A percentile compares a stretch with the other conserved stretches of the same genome.
These are phyloP conservation scores for Nicotiana benthamiana DNA, from an alignment of 257 asterid species.

Conservation along the genomic window DNA sequence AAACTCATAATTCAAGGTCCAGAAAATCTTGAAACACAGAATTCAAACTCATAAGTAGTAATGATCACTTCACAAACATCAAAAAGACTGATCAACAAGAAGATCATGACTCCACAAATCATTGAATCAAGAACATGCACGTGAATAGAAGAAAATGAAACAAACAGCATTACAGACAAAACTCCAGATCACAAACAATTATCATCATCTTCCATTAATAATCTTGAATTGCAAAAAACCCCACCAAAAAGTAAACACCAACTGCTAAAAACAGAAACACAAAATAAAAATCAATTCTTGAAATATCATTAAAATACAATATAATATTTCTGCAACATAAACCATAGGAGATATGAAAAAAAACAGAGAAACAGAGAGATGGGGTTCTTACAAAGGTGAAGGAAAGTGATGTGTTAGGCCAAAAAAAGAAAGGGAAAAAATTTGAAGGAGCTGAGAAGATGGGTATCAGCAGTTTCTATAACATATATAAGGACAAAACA, in stretches of 20 bases:
- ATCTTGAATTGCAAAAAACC: slow-evolving; percentile 13
- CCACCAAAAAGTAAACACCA: slow-evolving; percentile 1
- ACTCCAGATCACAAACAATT: slow-evolving; percentile 25
- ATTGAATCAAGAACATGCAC: slow-evolving; percentile 40
- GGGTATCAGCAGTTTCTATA: slow-evolving; percentile 31
- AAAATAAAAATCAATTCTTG: slow-evolving; percentile 24
- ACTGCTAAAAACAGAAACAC: background rate
- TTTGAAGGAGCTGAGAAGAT: slow-evolving; percentile 33
- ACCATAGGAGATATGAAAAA: background rate
- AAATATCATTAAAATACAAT: slow-evolving; percentile 2
- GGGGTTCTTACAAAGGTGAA: slow-evolving; percentile 43
- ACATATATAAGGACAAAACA: slow-evolving; percentile 12
- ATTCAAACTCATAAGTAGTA: background rate
- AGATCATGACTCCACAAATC: slow-evolving; percentile 25
- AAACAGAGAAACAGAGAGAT: slow-evolving; percentile 16
- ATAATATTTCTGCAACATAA: background rate
- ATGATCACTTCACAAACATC: background rate
- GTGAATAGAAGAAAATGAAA: slow-evolving; percentile 11
- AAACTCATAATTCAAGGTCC: slow-evolving; percentile 4
- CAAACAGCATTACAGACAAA: slow-evolving; percentile 27
- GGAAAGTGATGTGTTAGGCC: slow-evolving; percentile 34
- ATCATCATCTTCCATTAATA: background rate
- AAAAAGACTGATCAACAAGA: slow-evolving; percentile 25
- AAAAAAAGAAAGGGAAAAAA: slow-evolving; percentile 28
- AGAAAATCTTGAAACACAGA: slow-evolving; percentile 6